phyloP scores from a whole-genome alignment of 345 rosid genomes.

The Cardamine chenopodiifolia region DNA sequence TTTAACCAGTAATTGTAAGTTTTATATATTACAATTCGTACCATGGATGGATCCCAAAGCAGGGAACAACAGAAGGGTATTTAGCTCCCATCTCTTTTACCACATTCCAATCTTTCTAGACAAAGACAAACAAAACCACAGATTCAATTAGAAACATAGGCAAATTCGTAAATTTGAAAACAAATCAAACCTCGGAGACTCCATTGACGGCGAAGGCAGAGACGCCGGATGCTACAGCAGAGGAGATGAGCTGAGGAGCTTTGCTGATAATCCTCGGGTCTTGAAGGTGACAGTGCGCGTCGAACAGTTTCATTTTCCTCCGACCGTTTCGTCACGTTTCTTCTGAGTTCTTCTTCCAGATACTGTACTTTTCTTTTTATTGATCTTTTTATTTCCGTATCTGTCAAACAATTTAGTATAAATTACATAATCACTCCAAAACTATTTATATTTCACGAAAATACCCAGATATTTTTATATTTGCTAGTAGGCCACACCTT shows the following conservation, averaged over 20 bases:
- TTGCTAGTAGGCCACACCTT: not conserved
- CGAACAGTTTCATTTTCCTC: conserved; percentile 66
- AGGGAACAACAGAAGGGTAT: conserved; percentile 77
- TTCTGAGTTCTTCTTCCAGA: not conserved
- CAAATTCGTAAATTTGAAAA: not conserved
- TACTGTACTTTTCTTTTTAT: not conserved
- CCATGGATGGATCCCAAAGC: conserved; percentile 97
- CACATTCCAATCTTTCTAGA: conserved; percentile 80
- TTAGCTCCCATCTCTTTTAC: conserved; percentile 71
- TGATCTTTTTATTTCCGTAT: not conserved
- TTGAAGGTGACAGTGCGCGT: conserved; percentile 96
- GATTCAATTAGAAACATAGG: not conserved
- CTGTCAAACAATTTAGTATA: not conserved
- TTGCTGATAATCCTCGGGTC: conserved; percentile 76
- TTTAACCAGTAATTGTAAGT: not conserved
- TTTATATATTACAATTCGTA: conserved; percentile 17
- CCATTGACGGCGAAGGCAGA: conserved; percentile 83
- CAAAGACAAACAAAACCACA: conserved; percentile 7
- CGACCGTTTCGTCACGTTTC: not conserved
- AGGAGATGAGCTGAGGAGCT: conserved; percentile 64
- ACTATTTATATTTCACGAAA: not conserved
- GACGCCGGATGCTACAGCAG: conserved; percentile 62
- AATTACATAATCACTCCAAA: not conserved
- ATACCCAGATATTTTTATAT: not conserved
- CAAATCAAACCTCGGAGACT: conserved; percentile 57